Evolutionary conservation across 352 stramenopile species (phyloP), one percentile per base, ranked within the genome.

Genomic region (Thalassiosira oceanica): DNA sequence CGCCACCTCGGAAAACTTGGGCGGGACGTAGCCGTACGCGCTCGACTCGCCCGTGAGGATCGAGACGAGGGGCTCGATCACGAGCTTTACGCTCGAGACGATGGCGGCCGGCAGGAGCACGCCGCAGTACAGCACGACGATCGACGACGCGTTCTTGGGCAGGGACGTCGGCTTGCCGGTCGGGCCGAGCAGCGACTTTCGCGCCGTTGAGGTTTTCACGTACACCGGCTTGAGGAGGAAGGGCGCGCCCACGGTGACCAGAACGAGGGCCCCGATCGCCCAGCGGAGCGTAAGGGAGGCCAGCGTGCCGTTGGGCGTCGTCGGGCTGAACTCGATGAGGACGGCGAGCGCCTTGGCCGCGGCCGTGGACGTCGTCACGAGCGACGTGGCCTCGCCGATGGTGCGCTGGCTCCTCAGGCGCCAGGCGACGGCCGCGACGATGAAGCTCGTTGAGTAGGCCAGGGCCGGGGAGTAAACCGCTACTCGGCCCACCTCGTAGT

Each of bases 281-380:
- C 51, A 62, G 18, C 76, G 65, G 37, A 70, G 60, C 18, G 80
- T 71, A 7, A 85, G 8, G 15, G 55, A 26, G 33, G 20, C 11
- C 4, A 74, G 31, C 27, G 53, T 51, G 28, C 61, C 37, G 41
- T 75, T 66, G 23, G 31, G 46, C 54, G 78, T 55, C 21, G 53
- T 28, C 15, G 57, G 28, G 49, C 55, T 80, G 5, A 60, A 58
- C 58, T 89, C 78, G 50, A 87, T 84, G 15, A 79, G 54, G 1
- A 87, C 52, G 18, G 78, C 55, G 2, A 84, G 24, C 7, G 67
- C 71, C 39, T 89, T 87, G 21, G 62, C 72, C 37, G 84, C n/a
- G 0, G 54, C 50, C 10, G 81, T 51, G 15, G 74, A 66, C 18
- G 74, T 10, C 15, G 55, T 42, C 10, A 67, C 33, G 8, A 85